A percentile compares a stretch with the other conserved stretches of the same genome.
Conservation (phyloP, 495 filamentous ascomycete genomes). For the Trichoderma reesei region DNA sequence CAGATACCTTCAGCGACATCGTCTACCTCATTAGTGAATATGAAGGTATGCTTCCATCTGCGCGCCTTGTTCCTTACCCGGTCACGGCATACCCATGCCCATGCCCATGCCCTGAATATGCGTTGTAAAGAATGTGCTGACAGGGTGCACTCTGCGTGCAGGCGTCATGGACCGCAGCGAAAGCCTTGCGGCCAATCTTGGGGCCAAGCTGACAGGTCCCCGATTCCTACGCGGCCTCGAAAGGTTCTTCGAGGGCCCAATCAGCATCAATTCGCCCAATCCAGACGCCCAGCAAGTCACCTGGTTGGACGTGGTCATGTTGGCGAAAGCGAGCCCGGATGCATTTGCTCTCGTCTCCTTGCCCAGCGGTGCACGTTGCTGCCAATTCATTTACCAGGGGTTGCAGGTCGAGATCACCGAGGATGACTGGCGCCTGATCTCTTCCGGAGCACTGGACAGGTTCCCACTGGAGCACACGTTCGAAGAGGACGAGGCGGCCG, state of each 20-base stretch:
- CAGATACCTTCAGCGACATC: constrained; percentile 34
- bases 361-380: constrained; percentile 52
- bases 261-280: constrained; percentile 45
- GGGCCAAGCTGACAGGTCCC: constrained; percentile 71
- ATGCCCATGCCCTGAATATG: no score
- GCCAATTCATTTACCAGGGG: constrained; percentile 67
- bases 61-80: no score
- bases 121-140: constrained; percentile 2
- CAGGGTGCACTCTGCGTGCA: no score
- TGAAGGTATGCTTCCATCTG: constrained; percentile 36
- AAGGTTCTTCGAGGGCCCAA: constrained; percentile 71
- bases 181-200: constrained; percentile 74
- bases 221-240: constrained; percentile 80
- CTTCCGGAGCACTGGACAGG: constrained; percentile 71
- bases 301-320: constrained; percentile 80
- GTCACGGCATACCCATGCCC: no score
- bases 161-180: constrained; percentile 77
- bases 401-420: constrained; percentile 76
- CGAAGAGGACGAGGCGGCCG: constrained; percentile 76
- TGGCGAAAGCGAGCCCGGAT: constrained; percentile 67
- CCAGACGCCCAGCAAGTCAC: constrained; percentile 51
- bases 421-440: constrained; percentile 75
- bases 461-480: constrained; percentile 64
- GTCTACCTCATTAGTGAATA: constrained; percentile 66
- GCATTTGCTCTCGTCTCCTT: constrained; percentile 67